Evolutionary conservation across 768 basidiomycete species (phyloP).

Genomic region (Boletus patriciae): DNA sequence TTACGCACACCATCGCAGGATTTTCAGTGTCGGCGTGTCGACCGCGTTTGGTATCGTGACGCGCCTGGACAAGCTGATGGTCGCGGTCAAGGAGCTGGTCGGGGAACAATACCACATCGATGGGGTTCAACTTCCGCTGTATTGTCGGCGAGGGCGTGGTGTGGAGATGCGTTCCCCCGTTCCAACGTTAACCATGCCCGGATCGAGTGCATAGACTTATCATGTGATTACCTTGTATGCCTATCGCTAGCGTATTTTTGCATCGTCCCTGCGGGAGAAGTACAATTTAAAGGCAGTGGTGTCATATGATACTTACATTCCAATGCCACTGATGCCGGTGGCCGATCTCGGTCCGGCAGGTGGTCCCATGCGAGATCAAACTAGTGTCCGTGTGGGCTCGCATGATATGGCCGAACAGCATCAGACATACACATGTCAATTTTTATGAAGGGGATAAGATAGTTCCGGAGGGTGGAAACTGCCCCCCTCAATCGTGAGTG

Average conservation of each 20-base stretch:
- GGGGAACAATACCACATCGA: constrained; percentile 88
- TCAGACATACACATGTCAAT: too few relatives aligned
- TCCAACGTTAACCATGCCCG: not conserved
- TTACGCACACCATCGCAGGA: constrained; percentile 36
- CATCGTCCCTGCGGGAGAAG: not conserved
- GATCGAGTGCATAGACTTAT: not conserved
- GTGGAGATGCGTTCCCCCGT: constrained; percentile 31
- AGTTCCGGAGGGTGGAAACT: too few relatives aligned
- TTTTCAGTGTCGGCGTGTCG: constrained; percentile 72
- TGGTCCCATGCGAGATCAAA: too few relatives aligned
- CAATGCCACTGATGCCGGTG: too few relatives aligned
- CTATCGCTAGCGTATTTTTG: not conserved
- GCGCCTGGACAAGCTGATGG: constrained; percentile 73
- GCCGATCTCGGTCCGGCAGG: too few relatives aligned
- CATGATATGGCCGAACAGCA: too few relatives aligned
- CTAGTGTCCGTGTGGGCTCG: too few relatives aligned
- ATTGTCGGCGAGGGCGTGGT: constrained; percentile 24
- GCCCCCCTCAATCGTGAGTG: too few relatives aligned
- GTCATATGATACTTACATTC: too few relatives aligned
- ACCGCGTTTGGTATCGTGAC: constrained; percentile 68
- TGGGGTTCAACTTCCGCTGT: constrained; percentile 47
- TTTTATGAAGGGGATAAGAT: too few relatives aligned
- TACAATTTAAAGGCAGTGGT: too few relatives aligned
- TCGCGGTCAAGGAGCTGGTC: constrained; percentile 81
- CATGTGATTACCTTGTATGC: not conserved